A percentile compares a stretch with the other conserved stretches of the same genome.
phyloP scores from a whole-genome alignment of 2,329 filamentous ascomycete species.

The Cladosporium sp. region DNA sequence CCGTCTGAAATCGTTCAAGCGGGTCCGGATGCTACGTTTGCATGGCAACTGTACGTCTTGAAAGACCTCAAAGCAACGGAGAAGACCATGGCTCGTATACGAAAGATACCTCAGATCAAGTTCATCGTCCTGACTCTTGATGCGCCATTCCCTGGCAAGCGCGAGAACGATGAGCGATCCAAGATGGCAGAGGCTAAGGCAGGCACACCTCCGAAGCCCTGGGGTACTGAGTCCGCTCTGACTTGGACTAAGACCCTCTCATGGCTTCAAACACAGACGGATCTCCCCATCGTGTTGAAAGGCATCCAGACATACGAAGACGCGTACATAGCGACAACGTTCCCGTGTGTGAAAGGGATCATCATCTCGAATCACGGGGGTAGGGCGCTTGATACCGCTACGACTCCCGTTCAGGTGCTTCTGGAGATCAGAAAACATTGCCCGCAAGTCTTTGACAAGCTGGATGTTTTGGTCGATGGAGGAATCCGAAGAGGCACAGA shows the following conservation, averaged over 20 bases:
- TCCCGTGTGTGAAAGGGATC: conserved; percentile 51
- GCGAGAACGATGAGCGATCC: conserved; percentile 49
- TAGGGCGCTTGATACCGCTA: conserved; percentile 54
- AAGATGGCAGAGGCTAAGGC: not conserved
- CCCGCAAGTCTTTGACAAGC: conserved; percentile 58
- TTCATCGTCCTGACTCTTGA: conserved; percentile 64
- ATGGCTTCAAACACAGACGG: conserved; percentile 35
- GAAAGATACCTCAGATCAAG: conserved; percentile 40
- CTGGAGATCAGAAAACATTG: conserved; percentile 65
- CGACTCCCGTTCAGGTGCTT: conserved; percentile 56
- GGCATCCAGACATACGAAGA: conserved; percentile 58
- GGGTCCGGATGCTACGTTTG: conserved; percentile 40
- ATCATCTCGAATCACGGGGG: conserved; percentile 58
- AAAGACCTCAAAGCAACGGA: conserved; percentile 56
- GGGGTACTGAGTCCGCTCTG: not conserved
- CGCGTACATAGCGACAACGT: conserved; percentile 48
- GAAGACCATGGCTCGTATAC: not conserved
- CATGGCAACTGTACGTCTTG: conserved; percentile 66
- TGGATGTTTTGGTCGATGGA: conserved; percentile 54
- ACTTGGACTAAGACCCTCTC: not conserved
- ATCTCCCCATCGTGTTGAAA: conserved; percentile 65
- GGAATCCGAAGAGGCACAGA: conserved; percentile 55
- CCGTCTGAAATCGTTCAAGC: conserved; percentile 33
- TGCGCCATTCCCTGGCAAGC: conserved; percentile 59
- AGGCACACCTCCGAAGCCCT: not conserved